Base-by-base conservation (phyloP, 441 rosid genomes). In the Populus hybrid region DNA sequence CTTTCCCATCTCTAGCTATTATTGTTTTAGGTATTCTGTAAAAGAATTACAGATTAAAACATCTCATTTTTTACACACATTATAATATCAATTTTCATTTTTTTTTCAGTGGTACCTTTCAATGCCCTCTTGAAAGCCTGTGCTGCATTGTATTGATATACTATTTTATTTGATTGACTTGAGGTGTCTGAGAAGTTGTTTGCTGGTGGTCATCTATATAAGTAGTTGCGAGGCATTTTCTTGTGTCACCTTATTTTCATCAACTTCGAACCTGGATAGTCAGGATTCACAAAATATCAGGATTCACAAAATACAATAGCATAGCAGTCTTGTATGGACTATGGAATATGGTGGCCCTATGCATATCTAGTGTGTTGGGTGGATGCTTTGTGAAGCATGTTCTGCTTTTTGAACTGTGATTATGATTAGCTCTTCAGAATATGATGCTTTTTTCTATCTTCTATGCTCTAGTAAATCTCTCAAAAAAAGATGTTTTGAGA, bases 51-150 rank as follows among this genome's bases (percentile, higher is more conserved):
- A 4, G 10, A n/a, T 40, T 40, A n/a, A 77, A 45, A 18, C 6
- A 61, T 70, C 42, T 64, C 61, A 23, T 56, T 71, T 77, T 11
- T 64, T 31, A 38, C 16, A 38, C 24, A 24, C 75, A 45, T 66
- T 36, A 29, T 61, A 40, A 28, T 68, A 61, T 72, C 26, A 1
- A 50, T 35, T 21, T 64, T 75, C 61, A 18, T 6, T 40, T 23
- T 45, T 68, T 40, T 31, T 24, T 59, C 33, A 0, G 24, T 9
- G 3, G 10, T 9, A 18, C 26, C 33, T 81, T 28, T 31, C 29
- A n/a, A 12, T 38, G 66, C 42, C 31, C 35, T 61, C 29, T 23
- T 56, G 26, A 72, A 72, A 38, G 16, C 31, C 10, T 16, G 12
- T 56, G 23, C 42, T 59, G 64, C 42, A 72, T 72, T 16, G 65